Percentiles rank a stretch among this genome's conserved stretches.
These are phyloP conservation scores for Dryas drummondii DNA, from an alignment of 306 rosid species.

Conservation along the genomic window DNA sequence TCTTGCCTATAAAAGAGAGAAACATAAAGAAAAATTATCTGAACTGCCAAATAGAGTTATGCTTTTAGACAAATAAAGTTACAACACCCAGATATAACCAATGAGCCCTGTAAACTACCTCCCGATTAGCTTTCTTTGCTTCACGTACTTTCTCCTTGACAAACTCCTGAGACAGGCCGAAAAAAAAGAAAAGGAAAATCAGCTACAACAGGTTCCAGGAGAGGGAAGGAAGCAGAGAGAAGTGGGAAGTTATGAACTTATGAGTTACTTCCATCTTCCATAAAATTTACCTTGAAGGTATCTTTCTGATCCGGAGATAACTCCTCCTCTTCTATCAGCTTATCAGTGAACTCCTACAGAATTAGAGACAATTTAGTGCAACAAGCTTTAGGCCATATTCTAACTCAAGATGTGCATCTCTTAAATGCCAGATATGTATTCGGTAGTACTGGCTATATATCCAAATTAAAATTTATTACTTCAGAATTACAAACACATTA, in stretches of 20 bases:
- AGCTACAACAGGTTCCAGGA: background rate
- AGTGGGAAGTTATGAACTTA: background rate
- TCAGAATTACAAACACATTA: no score
- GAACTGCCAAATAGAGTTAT: background rate
- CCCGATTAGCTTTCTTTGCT: constrained; percentile 68
- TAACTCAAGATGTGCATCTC: background rate
- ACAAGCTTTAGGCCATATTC: background rate
- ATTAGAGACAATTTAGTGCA: constrained; percentile 20
- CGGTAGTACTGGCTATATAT: background rate
- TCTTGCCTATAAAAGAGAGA: constrained; percentile 54
- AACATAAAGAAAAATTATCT: background rate
- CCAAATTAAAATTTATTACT: no score
- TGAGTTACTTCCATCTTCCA: background rate
- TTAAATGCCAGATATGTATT: background rate
- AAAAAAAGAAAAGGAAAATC: background rate
- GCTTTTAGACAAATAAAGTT: background rate
- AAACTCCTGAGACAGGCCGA: constrained; percentile 49
- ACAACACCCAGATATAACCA: constrained; percentile 6
- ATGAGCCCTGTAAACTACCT: constrained; percentile 39
- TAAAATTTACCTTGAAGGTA: constrained; percentile 60
- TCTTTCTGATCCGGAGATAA: constrained; percentile 64
- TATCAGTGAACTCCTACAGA: constrained; percentile 74
- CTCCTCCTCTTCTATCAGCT: constrained; percentile 65
- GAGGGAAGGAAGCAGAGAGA: background rate
- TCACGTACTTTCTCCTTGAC: constrained; percentile 79